phyloP scores from a whole-genome alignment of 345 rosid genomes.

The Noccaea caerulescens region DNA sequence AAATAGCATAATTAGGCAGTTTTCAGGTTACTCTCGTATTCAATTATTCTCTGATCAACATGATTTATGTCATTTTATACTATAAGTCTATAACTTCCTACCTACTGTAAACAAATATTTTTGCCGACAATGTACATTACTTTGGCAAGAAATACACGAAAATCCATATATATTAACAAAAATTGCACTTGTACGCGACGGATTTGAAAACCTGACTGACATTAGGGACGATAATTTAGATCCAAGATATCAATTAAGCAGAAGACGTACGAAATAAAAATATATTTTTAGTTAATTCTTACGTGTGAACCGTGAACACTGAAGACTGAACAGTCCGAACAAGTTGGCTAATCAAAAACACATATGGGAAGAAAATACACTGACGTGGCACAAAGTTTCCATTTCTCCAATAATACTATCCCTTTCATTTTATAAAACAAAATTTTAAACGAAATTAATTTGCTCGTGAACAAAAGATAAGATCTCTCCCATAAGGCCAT shows the following conservation, averaged over 20 bases:
- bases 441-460: constrained; percentile 2
- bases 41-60: background rate
- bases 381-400: constrained; percentile 30
- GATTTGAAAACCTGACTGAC: background rate
- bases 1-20: background rate
- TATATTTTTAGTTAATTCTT: background rate
- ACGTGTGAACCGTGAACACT: background rate
- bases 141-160: background rate
- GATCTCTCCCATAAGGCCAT: background rate
- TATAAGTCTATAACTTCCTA: background rate
- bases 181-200: background rate
- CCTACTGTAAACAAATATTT: background rate
- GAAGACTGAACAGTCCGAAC: constrained; percentile 15
- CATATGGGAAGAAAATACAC: constrained; percentile 10
- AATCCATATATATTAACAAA: background rate
- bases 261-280: background rate
- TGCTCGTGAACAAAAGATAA: constrained; percentile 31
- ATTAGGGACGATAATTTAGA: background rate
- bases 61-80: background rate
- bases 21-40: constrained; percentile 4
- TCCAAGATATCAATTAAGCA: background rate
- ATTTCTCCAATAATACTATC: background rate
- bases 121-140: background rate
- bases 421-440: background rate
- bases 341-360: constrained; percentile 35